phyloP scores from a whole-genome alignment of 768 basidiomycete genomes.

The Phanerochaete sordida region DNA sequence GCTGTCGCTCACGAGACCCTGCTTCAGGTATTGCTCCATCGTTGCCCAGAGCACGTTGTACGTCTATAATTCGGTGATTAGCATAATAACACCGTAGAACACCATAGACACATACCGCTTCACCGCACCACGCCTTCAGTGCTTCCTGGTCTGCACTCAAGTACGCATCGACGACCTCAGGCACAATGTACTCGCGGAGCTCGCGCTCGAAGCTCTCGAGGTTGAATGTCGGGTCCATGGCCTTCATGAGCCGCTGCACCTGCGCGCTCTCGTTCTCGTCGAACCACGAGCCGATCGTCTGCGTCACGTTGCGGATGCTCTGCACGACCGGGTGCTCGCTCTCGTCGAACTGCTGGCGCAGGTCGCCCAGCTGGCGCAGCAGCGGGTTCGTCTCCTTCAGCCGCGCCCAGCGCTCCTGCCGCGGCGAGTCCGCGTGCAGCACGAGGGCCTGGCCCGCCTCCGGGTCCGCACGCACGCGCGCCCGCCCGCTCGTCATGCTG shows the following conservation, averaged over 20 bases:
- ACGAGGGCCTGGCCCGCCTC: conserved; percentile 91
- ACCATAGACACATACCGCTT: conserved; percentile 65
- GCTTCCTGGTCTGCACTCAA: conserved; percentile 85
- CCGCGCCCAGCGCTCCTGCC: conserved; percentile 76
- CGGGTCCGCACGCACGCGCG: conserved; percentile 62
- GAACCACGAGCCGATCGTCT: conserved; percentile 84
- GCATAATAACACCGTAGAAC: neutral
- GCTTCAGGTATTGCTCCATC: conserved; percentile 88
- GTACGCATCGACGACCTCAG: conserved; percentile 96
- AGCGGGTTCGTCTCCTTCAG: conserved; percentile 81
- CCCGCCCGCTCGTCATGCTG: conserved; percentile 46
- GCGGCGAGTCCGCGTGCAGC: conserved; percentile 76
- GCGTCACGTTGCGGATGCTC: conserved; percentile 77
- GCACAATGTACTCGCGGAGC: conserved; percentile 93
- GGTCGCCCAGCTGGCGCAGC: conserved; percentile 50
- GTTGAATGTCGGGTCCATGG: conserved; percentile 84
- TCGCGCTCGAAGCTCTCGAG: conserved; percentile 88
- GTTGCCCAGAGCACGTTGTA: conserved; percentile 99
- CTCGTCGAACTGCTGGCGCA: conserved; percentile 79
- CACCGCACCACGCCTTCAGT: conserved; percentile 88
- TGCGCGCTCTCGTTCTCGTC: conserved; percentile 99
- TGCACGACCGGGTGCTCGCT: conserved; percentile 90
- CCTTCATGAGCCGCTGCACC: conserved; percentile 82
- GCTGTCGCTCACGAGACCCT: conserved; percentile 89
- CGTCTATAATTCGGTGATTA: conserved; percentile 48